Conservation (phyloP, 2,329 filamentous ascomycete genomes). For the Neonectria magnoliae region DNA sequence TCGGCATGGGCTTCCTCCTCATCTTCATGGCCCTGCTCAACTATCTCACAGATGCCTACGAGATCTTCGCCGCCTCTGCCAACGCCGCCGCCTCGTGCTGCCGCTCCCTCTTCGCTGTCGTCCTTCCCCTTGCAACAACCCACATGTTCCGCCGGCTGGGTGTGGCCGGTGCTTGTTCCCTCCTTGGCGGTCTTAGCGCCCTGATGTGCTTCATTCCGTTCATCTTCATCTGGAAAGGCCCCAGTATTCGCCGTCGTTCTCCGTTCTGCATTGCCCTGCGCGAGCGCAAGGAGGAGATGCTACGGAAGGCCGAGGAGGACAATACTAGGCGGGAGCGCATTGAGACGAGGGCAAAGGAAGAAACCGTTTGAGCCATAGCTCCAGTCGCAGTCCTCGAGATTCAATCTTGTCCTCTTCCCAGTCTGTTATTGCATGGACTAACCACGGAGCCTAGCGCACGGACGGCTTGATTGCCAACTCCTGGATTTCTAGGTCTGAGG, state of each 20-base stretch:
- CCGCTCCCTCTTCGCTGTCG: slow-evolving; percentile 91
- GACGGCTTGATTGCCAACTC: background rate
- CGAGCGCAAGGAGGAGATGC: slow-evolving; percentile 60
- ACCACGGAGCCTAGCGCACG: slow-evolving; percentile 15
- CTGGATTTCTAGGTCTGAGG: background rate
- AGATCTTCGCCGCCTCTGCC: slow-evolving; percentile 75
- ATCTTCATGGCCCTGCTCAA: slow-evolving; percentile 73
- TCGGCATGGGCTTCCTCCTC: slow-evolving; percentile 69
- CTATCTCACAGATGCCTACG: slow-evolving; percentile 75
- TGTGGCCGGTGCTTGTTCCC: slow-evolving; percentile 61
- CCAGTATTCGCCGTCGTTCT: slow-evolving; percentile 64
- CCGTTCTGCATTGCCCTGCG: slow-evolving; percentile 71
- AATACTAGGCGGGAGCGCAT: slow-evolving; percentile 44
- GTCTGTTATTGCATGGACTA: slow-evolving; percentile 19
- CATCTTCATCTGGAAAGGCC: slow-evolving; percentile 64
- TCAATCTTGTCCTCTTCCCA: background rate
- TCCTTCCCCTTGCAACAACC: slow-evolving; percentile 66
- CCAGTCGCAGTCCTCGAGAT: background rate
- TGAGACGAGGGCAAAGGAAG: slow-evolving; percentile 34
- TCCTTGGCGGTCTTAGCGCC: slow-evolving; percentile 61
- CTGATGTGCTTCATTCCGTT: slow-evolving; percentile 63
- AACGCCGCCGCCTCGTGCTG: slow-evolving; percentile 88
- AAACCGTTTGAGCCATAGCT: slow-evolving; percentile 15
- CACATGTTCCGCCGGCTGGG: slow-evolving; percentile 60
- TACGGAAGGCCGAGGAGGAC: slow-evolving; percentile 50